Base-by-base conservation (phyloP, 2,329 filamentous ascomycete genomes). In the Ceratocystis huliohia region DNA sequence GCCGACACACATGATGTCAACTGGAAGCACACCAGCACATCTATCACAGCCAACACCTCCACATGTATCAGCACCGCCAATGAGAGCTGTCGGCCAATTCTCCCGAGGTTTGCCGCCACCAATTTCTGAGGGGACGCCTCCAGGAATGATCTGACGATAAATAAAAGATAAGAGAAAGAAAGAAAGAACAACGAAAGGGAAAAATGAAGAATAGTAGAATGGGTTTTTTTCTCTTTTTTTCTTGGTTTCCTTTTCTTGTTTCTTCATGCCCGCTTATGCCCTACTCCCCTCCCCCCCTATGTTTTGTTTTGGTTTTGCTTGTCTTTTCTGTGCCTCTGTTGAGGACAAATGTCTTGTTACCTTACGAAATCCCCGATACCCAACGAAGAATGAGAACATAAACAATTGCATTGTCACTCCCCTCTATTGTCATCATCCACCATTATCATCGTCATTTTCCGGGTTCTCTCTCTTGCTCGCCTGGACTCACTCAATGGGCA, bases 1-100 rank as follows among this genome's bases (percentile, higher is more conserved):
- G 33, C 70, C 72, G 50, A 67, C 69, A 65, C 69, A 71, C 46
- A 68, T 73, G 66, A 65, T 73, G 62, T 66, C 69, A 25, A 68
- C 69, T 30, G 10, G n/a, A 1, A 30, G 53, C 17, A 70, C 68
- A 25, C 45, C 41, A 22, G 7, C 62, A 28, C 62, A 63, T 28
- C 25, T 57, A 28, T 45, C 45, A 8, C 61, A 66, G 22, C 41
- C 41, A 5, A 61, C 50, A 8, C 37, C 25, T 50, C 53, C 25
- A 13, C 28, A 61, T 13, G 53, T 62, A 48, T 56, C 45, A 61
- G 72, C 71, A 63, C 70, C 72, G 7, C 73, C 71, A 64, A 69
- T 71, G 65, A 72, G 61, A 63, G 46, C 63, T 5, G 50, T 63
- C 25, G 44, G 44, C 17, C 50, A 66, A 17, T 66, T 33, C 33